Percentiles rank a stretch among this genome's conserved stretches.
These are phyloP conservation scores for Linnemannia exigua DNA, from an alignment of 192 early-diverging fungal genomes.

Conservation along the genomic window DNA sequence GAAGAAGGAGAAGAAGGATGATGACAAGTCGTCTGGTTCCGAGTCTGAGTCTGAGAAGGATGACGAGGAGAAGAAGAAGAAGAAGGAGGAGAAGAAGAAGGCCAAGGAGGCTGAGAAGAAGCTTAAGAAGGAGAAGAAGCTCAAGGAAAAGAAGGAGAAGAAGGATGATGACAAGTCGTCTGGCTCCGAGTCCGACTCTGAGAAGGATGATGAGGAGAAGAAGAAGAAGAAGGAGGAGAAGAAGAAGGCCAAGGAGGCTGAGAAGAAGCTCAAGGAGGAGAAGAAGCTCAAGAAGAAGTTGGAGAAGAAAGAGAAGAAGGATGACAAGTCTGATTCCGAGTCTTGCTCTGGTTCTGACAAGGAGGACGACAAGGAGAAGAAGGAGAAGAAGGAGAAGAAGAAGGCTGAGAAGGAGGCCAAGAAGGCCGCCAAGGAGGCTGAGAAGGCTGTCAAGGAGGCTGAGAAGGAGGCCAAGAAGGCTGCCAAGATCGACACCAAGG, in stretches of 20 bases:
- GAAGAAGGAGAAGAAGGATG: not conserved
- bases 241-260: not conserved
- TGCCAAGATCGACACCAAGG: slow-evolving; percentile 4
- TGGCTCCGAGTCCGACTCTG: not conserved
- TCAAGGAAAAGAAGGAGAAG: slow-evolving; percentile 1
- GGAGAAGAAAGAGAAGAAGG: not conserved
- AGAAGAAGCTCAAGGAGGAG: slow-evolving; percentile 1
- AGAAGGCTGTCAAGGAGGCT: not conserved
- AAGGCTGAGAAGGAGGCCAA: slow-evolving; percentile 5
- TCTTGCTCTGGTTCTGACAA: not conserved
- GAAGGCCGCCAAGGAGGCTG: slow-evolving; percentile 6
- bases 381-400: slow-evolving; percentile 17
- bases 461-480: slow-evolving; percentile 7
- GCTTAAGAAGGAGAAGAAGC: slow-evolving; percentile 13
- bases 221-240: slow-evolving; percentile 12
- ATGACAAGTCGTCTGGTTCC: not conserved
- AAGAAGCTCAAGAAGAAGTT: slow-evolving; percentile 9
- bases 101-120: slow-evolving; percentile 5
- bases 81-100: slow-evolving; percentile 19
- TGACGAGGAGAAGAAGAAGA: slow-evolving; percentile 8
- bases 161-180: too few relatives aligned
- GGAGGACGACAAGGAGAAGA: slow-evolving; percentile 10
- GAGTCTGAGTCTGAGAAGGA: not conserved
- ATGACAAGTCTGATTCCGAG: not conserved
- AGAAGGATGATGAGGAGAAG: slow-evolving; percentile 11